These are phyloP conservation scores for Phialophora expanda DNA, from an alignment of 2,329 filamentous ascomycete genomes.

Conservation along the genomic window DNA sequence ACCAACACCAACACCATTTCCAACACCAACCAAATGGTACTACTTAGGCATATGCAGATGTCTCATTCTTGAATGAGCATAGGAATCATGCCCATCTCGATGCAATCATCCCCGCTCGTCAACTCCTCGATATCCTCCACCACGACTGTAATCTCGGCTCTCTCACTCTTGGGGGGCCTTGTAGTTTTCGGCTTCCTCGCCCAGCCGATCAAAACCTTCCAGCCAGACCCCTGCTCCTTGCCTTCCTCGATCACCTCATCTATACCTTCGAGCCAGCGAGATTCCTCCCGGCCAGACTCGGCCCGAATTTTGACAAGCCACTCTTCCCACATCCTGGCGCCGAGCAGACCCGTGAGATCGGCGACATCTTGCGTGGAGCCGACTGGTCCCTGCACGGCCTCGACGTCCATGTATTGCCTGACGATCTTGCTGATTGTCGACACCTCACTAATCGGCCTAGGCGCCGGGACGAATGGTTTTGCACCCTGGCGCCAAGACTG, in stretches of 20 bases:
- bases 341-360: slow-evolving; percentile 78
- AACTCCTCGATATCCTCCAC: slow-evolving; percentile 31
- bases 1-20: not conserved
- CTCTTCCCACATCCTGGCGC: slow-evolving; percentile 91
- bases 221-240: slow-evolving; percentile 61
- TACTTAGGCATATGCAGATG: not conserved
- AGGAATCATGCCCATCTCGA: slow-evolving; percentile 33
- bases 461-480: slow-evolving; percentile 40
- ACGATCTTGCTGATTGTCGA: slow-evolving; percentile 39
- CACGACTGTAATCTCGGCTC: slow-evolving; percentile 33
- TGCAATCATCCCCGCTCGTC: slow-evolving; percentile 20
- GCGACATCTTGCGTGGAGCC: slow-evolving; percentile 75
- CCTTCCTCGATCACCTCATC: slow-evolving; percentile 65
- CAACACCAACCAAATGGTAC: not conserved
- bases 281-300: slow-evolving; percentile 71
- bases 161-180: slow-evolving; percentile 18
- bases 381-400: slow-evolving; percentile 61
- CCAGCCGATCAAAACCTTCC: slow-evolving; percentile 66
- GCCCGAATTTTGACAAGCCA: slow-evolving; percentile 89
- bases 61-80: slow-evolving; percentile 34
- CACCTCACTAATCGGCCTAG: slow-evolving; percentile 37
- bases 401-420: slow-evolving; percentile 54
- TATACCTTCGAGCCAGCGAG: slow-evolving; percentile 58
- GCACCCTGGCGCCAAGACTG: slow-evolving; percentile 45
- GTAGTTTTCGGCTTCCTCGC: slow-evolving; percentile 56